Percentiles rank a stretch among this genome's conserved stretches.
Conservation (phyloP, 345 rosid genomes). For the Lepidium sativum region DNA sequence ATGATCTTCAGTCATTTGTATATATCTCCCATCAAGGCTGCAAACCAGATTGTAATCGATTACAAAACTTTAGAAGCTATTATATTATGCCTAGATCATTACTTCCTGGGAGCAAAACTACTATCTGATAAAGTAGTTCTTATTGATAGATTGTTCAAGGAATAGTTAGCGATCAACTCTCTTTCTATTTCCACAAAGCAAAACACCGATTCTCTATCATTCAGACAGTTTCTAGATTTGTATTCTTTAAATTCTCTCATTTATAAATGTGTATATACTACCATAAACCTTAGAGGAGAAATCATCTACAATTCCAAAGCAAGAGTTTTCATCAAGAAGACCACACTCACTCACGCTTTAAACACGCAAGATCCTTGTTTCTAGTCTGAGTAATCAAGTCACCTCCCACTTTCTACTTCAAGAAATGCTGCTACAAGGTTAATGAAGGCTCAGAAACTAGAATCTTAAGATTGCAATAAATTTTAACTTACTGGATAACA, state of each 20-base stretch:
- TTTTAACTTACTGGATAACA: slow-evolving; percentile 55
- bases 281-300: background rate
- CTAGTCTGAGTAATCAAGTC: slow-evolving; percentile 19
- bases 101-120: background rate
- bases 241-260: background rate
- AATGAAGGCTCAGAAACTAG: slow-evolving; percentile 10
- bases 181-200: background rate
- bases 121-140: background rate
- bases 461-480: slow-evolving; percentile 11
- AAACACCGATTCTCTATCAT: background rate
- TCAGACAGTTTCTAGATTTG: background rate
- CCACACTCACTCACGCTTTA: slow-evolving; percentile 22
- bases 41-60: slow-evolving; percentile 12
- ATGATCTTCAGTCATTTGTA: slow-evolving; percentile 92
- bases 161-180: background rate
- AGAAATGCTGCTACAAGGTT: slow-evolving; percentile 20
- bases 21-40: slow-evolving; percentile 68
- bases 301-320: slow-evolving; percentile 13
- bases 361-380: slow-evolving; percentile 23
- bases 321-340: slow-evolving; percentile 4
- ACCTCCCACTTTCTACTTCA: slow-evolving; percentile 23
- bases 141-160: background rate
- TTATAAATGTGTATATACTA: background rate
- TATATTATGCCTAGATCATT: background rate
- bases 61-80: background rate